phyloP scores from a whole-genome alignment of 2,329 filamentous ascomycete genomes.

The Beauveria pseudobassiana region DNA sequence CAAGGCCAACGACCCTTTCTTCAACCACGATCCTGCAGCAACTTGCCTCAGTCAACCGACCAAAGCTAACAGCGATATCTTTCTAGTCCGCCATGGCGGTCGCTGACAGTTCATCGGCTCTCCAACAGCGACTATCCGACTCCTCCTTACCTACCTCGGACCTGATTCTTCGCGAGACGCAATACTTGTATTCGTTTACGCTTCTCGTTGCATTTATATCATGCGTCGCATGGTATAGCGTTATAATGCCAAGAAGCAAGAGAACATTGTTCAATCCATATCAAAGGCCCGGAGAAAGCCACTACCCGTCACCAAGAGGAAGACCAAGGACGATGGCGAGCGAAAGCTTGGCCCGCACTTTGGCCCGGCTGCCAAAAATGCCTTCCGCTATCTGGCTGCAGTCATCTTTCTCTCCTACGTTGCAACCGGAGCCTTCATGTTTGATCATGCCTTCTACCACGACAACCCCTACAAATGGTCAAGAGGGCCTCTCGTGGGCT shows the following conservation, averaged over 20 bases:
- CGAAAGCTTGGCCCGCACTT: conserved; percentile 44
- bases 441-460: conserved; percentile 59
- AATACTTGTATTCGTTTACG: conserved; percentile 46
- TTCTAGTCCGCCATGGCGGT: conserved; percentile 28
- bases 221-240: conserved; percentile 44
- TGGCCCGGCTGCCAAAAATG: conserved; percentile 57
- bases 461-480: conserved; percentile 32
- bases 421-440: conserved; percentile 64
- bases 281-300: conserved; percentile 78
- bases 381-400: conserved; percentile 69
- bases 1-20: neutral
- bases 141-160: conserved; percentile 25
- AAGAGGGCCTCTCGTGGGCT: conserved; percentile 57
- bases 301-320: conserved; percentile 60
- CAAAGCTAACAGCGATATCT: neutral
- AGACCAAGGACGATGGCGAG: conserved; percentile 41
- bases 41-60: neutral
- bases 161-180: conserved; percentile 36
- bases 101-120: conserved; percentile 25
- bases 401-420: conserved; percentile 68
- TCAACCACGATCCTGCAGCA: neutral
- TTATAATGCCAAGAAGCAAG: conserved; percentile 44
- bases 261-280: conserved; percentile 39
- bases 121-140: conserved; percentile 9
- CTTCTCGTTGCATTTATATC: conserved; percentile 45